These are phyloP conservation scores for Yamadazyma sp. DNA, from an alignment of 805 yeast genomes.

Conservation along the genomic window DNA sequence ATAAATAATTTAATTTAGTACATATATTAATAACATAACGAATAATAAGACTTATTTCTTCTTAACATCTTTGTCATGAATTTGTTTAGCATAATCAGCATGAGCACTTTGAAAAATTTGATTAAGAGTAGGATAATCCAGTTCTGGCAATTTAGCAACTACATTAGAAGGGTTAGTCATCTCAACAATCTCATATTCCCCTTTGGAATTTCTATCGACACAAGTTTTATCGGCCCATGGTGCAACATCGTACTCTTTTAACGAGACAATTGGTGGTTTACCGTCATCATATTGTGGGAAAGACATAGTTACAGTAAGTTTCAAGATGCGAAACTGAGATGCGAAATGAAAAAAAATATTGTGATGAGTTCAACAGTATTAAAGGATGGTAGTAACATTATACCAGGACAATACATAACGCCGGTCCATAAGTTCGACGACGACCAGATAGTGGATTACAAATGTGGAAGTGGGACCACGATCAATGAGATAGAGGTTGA, in stretches of 20 bases:
- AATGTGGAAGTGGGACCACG: constrained; percentile 66
- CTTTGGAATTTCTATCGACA: constrained; percentile 33
- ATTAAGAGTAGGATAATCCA: constrained; percentile 38
- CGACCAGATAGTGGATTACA: constrained; percentile 39
- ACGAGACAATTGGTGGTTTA: constrained; percentile 44
- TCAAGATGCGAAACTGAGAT: constrained; percentile 2
- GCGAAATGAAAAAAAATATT: constrained; percentile 1
- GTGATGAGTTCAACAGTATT: background rate
- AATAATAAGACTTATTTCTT: constrained; percentile 3
- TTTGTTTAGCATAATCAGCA: constrained; percentile 18
- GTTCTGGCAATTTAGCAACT: constrained; percentile 41
- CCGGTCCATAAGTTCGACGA: constrained; percentile 44
- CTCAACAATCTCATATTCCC: constrained; percentile 41
- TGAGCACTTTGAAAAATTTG: constrained; percentile 47
- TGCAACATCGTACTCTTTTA: constrained; percentile 49
- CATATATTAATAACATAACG: too few relatives aligned
- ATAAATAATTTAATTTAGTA: too few relatives aligned
- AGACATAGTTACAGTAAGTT: constrained; percentile 8
- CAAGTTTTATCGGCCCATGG: constrained; percentile 52
- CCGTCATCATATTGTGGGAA: constrained; percentile 46
- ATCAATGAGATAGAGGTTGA: constrained; percentile 43
- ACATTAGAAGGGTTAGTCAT: constrained; percentile 41
- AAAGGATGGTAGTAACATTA: too few relatives aligned
- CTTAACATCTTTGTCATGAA: constrained; percentile 9
- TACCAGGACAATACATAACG: constrained; percentile 81